Base-by-base conservation (phyloP, 164 flowering plant genomes). In the Houttuynia cordata region DNA sequence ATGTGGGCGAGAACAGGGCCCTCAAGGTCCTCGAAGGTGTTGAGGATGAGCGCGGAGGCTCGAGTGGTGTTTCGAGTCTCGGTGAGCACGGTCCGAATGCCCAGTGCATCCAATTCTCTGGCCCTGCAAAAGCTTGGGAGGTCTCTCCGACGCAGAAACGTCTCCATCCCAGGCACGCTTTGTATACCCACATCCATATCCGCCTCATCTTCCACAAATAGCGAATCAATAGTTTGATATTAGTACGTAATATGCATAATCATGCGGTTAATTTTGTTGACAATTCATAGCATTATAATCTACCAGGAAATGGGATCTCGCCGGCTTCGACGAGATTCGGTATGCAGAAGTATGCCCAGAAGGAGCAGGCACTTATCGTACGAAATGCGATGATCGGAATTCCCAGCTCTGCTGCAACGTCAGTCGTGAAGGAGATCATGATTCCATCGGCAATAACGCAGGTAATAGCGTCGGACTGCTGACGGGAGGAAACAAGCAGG, bases 281-380 rank as follows among this genome's bases (percentile, higher is more conserved):
- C 37, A 2, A 30, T 30, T 30, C 37, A 30, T 30, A 30, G 6
- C 6, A 30, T 30, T 30, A 7, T 3, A 18, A 66, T 20, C 4
- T 54, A 78, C 81, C 81, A 59, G 24, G 49, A 52, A 79, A 64
- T 9, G 82, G 80, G 9, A 79, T 51, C 57, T 76, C 80, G 14
- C 76, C 76, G 10, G 67, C 64, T 42, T 70, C 58, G 51, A 79
- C 58, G 49, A 79, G 63, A 14, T 65, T 20, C 0, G 79, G 79
- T 3, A 74, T 24, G 57, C 65, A 70, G 22, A 67, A 68, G 23
- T 65, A 72, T 12, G 63, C 54, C 81, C 80, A 79, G 41, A 70
- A 58, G 22, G 53, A 54, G 42, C 72, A 68, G 47, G 84, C 77
- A 59, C 84, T 81, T 7, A 71, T 14, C 0, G 84, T 78, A 3